phyloP scores from a whole-genome alignment of 1,284 basidiomycete species.

The Fomitopsis palustris region DNA sequence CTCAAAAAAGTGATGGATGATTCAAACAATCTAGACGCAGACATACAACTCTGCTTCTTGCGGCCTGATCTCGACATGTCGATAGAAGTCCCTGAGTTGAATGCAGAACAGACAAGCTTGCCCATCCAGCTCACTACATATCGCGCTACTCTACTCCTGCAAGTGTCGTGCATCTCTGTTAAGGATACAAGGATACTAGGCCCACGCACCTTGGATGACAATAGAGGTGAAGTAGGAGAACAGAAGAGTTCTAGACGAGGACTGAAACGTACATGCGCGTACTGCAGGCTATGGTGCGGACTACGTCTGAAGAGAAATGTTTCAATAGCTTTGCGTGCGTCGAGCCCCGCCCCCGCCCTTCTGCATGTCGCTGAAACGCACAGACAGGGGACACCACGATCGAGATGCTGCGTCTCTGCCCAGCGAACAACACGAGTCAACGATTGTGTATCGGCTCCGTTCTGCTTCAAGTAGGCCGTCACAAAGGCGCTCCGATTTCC shows the following conservation, averaged over 20 bases:
- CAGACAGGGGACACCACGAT: constrained; percentile 31
- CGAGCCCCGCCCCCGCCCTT: background rate
- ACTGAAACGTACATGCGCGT: constrained; percentile 43
- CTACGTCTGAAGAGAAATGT: constrained; percentile 30
- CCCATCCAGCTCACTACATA: background rate
- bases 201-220: constrained; percentile 36
- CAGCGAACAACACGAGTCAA: constrained; percentile 31
- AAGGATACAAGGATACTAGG: constrained; percentile 22
- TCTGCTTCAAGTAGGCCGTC: constrained; percentile 25
- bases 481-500: constrained; percentile 29
- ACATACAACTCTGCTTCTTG: constrained; percentile 25
- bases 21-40: constrained; percentile 26
- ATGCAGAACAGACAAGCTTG: constrained; percentile 16
- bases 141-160: background rate
- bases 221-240: constrained; percentile 27
- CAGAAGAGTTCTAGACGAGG: constrained; percentile 36
- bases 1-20: constrained; percentile 27
- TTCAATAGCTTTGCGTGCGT: constrained; percentile 36
- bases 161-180: constrained; percentile 31
- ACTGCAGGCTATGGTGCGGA: constrained; percentile 33
- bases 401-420: constrained; percentile 36
- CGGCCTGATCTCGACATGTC: constrained; percentile 19
- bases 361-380: background rate
- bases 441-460: constrained; percentile 31
- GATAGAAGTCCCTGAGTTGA: constrained; percentile 19